phyloP scores from a whole-genome alignment of 805 yeast species.

The Saturnispora diversa region DNA sequence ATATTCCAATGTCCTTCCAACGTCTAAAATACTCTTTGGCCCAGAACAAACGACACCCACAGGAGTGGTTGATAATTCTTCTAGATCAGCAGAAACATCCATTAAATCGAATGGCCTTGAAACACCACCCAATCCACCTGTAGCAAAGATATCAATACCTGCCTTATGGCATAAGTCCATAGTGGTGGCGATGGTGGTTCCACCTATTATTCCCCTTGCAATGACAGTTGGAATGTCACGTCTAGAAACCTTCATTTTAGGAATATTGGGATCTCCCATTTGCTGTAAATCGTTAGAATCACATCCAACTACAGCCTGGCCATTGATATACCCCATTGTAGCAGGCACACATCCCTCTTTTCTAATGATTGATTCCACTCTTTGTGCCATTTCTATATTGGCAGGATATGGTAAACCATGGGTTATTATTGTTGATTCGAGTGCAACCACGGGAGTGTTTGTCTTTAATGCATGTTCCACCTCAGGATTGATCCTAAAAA shows the following conservation, averaged over 20 bases:
- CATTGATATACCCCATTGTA: conserved; percentile 69
- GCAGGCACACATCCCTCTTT: conserved; percentile 70
- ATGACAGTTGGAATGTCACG: conserved; percentile 70
- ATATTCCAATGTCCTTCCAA: conserved; percentile 73
- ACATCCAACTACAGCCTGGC: conserved; percentile 66
- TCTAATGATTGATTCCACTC: conserved; percentile 57
- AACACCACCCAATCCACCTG: conserved; percentile 92
- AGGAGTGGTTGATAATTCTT: conserved; percentile 74
- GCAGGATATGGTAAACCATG: conserved; percentile 84
- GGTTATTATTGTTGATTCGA: conserved; percentile 81
- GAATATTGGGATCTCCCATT: conserved; percentile 35
- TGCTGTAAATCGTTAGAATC: conserved; percentile 37
- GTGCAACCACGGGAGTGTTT: conserved; percentile 63
- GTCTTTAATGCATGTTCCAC: conserved; percentile 52
- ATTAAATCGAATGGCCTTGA: conserved; percentile 68
- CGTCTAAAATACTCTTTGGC: conserved; percentile 79
- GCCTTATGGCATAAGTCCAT: conserved; percentile 72
- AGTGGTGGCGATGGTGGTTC: conserved; percentile 85
- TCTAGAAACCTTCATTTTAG: conserved; percentile 60
- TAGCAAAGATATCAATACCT: conserved; percentile 79
- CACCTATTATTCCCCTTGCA: conserved; percentile 61
- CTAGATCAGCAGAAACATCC: conserved; percentile 83
- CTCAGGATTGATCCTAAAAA: conserved; percentile 32
- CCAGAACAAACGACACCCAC: conserved; percentile 91
- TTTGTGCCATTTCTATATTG: conserved; percentile 62